These are phyloP conservation scores for Paracoccidioides brasiliensis DNA, from an alignment of 2,329 filamentous ascomycete species.

Conservation along the genomic window DNA sequence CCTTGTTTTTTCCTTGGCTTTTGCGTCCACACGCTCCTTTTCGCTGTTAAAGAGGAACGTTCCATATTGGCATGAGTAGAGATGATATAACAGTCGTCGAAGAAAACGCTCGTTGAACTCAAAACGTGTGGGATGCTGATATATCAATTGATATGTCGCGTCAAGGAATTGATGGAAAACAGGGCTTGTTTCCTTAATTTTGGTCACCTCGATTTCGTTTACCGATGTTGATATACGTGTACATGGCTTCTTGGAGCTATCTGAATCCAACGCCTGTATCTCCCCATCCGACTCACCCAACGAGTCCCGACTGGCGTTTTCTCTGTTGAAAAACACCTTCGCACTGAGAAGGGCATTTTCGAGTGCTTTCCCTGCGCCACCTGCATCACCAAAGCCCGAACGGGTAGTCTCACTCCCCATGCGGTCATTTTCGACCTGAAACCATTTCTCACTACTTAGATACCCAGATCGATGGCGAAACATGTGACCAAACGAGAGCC, in stretches of 20 bases:
- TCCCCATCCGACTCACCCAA: conserved; percentile 50
- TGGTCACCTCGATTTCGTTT: conserved; percentile 55
- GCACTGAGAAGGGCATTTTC: conserved; percentile 76
- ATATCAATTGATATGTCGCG: conserved; percentile 76
- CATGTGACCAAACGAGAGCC: conserved; percentile 96
- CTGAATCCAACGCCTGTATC: conserved; percentile 36
- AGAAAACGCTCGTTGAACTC: conserved; percentile 95
- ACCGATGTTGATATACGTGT: conserved; percentile 21
- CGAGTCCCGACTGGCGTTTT: conserved; percentile 51
- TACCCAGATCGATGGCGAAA: conserved; percentile 86
- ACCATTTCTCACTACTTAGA: conserved; percentile 87
- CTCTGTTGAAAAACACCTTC: conserved; percentile 80
- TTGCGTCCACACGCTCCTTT: conserved; percentile 64
- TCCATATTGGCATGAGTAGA: conserved; percentile 92
- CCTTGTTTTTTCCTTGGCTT: conserved; percentile 56
- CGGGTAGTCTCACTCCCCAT: conserved; percentile 42
- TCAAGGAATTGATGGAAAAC: conserved; percentile 98
- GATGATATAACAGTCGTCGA: conserved; percentile 75
- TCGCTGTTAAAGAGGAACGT: conserved; percentile 95
- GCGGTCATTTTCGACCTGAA: conserved; percentile 69
- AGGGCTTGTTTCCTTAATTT: conserved; percentile 74
- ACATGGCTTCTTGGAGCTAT: conserved; percentile 28
- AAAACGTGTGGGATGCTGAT: conserved; percentile 77
- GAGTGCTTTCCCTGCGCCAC: conserved; percentile 54
- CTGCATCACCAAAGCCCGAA: conserved; percentile 25